A percentile compares a stretch with the other conserved stretches of the same genome.
phyloP scores from a whole-genome alignment of 768 basidiomycete genomes.

The Lactarius trivialis region DNA sequence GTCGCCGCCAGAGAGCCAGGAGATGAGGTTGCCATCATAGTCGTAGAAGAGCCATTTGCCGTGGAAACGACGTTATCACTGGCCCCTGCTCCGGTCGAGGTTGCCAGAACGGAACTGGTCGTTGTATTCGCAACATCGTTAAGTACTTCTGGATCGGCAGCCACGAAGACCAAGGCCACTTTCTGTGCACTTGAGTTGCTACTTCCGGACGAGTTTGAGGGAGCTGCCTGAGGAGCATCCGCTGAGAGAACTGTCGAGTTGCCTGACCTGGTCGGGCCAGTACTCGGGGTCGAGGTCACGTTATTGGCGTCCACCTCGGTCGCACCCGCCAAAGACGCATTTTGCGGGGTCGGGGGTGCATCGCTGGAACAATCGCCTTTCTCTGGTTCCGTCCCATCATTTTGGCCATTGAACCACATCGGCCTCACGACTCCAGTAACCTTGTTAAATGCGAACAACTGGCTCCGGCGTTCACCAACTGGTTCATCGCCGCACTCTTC shows the following conservation, averaged over 20 bases:
- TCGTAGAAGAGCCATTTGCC: not conserved
- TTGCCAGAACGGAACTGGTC: slow-evolving; percentile 1
- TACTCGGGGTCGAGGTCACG: not conserved
- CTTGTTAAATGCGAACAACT: slow-evolving; percentile 53
- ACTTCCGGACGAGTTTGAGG: slow-evolving; percentile 20
- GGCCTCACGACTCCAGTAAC: slow-evolving; percentile 46
- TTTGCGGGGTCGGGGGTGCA: slow-evolving; percentile 13
- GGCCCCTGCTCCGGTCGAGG: slow-evolving; percentile 9
- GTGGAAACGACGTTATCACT: not conserved
- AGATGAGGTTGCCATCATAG: not conserved
- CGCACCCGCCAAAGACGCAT: slow-evolving; percentile 10
- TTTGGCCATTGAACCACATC: slow-evolving; percentile 36
- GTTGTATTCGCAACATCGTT: slow-evolving; percentile 1
- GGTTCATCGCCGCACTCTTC: slow-evolving; percentile 34
- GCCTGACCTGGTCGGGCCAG: not conserved
- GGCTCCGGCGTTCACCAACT: slow-evolving; percentile 37
- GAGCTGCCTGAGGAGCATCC: slow-evolving; percentile 2
- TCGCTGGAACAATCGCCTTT: slow-evolving; percentile 19
- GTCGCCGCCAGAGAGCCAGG: not conserved
- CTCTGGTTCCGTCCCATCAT: slow-evolving; percentile 26
- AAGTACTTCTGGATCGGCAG: slow-evolving; percentile 32
- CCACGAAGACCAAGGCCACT: slow-evolving; percentile 50
- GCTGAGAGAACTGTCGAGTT: not conserved
- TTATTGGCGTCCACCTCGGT: slow-evolving; percentile 1
- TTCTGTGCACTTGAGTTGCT: slow-evolving; percentile 30